Conservation (phyloP, 2,329 filamentous ascomycete genomes). For the Cytospora schulzeri region DNA sequence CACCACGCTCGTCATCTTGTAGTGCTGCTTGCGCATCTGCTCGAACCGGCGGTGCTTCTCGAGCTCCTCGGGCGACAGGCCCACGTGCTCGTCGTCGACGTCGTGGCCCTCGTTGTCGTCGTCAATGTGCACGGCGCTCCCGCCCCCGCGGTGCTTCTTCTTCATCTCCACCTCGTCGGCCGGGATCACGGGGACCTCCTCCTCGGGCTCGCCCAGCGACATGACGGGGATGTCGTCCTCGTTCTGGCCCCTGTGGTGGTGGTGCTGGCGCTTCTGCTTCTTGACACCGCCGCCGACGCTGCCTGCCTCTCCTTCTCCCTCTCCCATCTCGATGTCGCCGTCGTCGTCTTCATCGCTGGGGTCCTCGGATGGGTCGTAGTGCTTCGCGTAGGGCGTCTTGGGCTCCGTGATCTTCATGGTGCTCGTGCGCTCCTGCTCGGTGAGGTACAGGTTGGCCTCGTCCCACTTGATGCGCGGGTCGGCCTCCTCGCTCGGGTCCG, state of each 20-base stretch:
- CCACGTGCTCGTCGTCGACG: constrained; percentile 52
- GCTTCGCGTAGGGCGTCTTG: constrained; percentile 93
- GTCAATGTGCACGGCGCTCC: constrained; percentile 82
- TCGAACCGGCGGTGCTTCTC: constrained; percentile 95
- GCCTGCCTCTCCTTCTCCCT: constrained; percentile 68
- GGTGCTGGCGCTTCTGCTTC: constrained; percentile 32
- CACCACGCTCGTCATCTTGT: constrained; percentile 97
- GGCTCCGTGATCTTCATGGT: constrained; percentile 99
- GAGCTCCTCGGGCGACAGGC: constrained; percentile 69
- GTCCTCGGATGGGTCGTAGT: constrained; percentile 88
- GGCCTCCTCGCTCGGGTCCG: constrained; percentile 48
- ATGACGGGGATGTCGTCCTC: constrained; percentile 86
- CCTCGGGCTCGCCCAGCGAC: constrained; percentile 90
- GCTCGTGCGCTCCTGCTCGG: constrained; percentile 90
- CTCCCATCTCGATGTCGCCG: constrained; percentile 47
- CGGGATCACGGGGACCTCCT: constrained; percentile 57
- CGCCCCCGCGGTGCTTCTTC: constrained; percentile 34
- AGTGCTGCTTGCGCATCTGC: constrained; percentile 90
- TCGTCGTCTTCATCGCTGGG: constrained; percentile 78
- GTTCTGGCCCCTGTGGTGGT: constrained; percentile 31
- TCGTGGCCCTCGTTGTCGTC: constrained; percentile 55
- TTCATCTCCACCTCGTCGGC: constrained; percentile 34
- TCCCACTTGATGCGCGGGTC: constrained; percentile 92
- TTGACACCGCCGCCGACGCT: constrained; percentile 31
- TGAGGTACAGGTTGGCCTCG: constrained; percentile 95